Percentiles rank a stretch among this genome's conserved stretches.
Evolutionary conservation across 768 basidiomycete species (phyloP).

Genomic region (Boletus reticulatus): DNA sequence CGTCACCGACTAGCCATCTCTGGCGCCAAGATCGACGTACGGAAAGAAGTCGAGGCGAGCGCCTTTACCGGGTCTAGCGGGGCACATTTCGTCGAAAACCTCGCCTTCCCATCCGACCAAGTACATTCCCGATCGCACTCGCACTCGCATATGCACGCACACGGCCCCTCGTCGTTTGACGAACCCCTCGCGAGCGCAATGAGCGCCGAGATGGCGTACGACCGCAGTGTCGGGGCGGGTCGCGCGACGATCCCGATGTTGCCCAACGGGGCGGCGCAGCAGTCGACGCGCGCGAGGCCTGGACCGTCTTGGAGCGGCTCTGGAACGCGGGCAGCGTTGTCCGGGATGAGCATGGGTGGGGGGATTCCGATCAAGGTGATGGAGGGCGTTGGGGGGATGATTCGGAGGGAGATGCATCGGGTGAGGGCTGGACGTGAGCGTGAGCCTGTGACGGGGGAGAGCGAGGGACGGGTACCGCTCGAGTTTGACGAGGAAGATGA

Average conservation of each 20-base stretch:
- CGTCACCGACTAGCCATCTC: constrained; percentile 58
- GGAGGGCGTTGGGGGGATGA: constrained; percentile 54
- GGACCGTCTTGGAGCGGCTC: constrained; percentile 15
- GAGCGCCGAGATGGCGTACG: constrained; percentile 55
- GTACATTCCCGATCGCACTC: constrained; percentile 5
- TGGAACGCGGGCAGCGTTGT: constrained; percentile 14
- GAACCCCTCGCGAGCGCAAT: constrained; percentile 78
- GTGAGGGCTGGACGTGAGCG: constrained; percentile 9
- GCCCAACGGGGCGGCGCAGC: constrained; percentile 59
- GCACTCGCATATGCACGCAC: constrained; percentile 36
- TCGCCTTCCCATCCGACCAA: constrained; percentile 9
- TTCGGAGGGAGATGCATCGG: constrained; percentile 50
- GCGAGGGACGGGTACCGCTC: constrained; percentile 33
- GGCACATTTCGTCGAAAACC: constrained; percentile 27
- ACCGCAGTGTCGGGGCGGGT: constrained; percentile 38
- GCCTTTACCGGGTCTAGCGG: constrained; percentile 37
- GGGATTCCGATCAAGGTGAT: constrained; percentile 56
- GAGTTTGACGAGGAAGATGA: constrained; percentile 72
- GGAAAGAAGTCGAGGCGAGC: constrained; percentile 67
- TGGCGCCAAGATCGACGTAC: constrained; percentile 63
- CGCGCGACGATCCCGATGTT: constrained; percentile 60
- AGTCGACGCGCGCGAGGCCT: constrained; percentile 1
- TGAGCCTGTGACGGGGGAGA: neutral
- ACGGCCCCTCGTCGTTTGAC: constrained; percentile 54
- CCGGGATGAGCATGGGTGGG: constrained; percentile 16